Conservation (phyloP, 257 asterid genomes). For the Solanum peruvianum region DNA sequence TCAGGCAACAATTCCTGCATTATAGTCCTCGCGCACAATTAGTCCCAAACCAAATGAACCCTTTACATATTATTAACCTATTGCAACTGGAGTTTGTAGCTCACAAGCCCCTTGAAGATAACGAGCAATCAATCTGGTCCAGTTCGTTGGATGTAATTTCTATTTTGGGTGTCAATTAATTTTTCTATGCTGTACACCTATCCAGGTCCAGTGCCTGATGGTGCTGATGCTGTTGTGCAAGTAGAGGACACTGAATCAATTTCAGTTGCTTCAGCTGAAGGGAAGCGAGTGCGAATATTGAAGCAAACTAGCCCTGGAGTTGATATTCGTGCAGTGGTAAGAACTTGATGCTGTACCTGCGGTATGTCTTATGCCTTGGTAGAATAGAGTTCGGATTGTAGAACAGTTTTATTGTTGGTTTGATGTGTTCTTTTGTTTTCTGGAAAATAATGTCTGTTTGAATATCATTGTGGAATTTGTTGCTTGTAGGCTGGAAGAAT, state of each 20-base stretch:
- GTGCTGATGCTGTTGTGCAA: constrained; percentile 94
- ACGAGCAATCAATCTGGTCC: neutral
- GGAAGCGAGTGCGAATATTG: constrained; percentile 56
- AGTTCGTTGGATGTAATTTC: neutral
- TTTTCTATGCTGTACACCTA: neutral
- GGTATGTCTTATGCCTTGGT: neutral
- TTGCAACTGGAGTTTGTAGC: neutral
- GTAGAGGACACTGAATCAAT: constrained; percentile 63
- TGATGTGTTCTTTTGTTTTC: neutral
- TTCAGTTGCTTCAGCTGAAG: constrained; percentile 25
- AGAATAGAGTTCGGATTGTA: neutral
- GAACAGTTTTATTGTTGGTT: neutral
- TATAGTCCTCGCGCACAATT: neutral
- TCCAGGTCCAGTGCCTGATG: constrained; percentile 88
- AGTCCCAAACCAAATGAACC: neutral
- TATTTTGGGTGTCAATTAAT: neutral
- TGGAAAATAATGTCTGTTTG: neutral
- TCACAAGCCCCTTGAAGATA: neutral
- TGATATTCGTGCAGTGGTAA: constrained; percentile 91
- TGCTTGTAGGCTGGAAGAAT: neutral
- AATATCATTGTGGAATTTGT: neutral
- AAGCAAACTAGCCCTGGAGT: constrained; percentile 51
- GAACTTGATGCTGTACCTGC: constrained; percentile 10
- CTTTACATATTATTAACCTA: neutral
- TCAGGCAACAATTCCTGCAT: neutral